phyloP scores from a whole-genome alignment of 2,329 filamentous ascomycete species.

The Emericellopsis atlantica region DNA sequence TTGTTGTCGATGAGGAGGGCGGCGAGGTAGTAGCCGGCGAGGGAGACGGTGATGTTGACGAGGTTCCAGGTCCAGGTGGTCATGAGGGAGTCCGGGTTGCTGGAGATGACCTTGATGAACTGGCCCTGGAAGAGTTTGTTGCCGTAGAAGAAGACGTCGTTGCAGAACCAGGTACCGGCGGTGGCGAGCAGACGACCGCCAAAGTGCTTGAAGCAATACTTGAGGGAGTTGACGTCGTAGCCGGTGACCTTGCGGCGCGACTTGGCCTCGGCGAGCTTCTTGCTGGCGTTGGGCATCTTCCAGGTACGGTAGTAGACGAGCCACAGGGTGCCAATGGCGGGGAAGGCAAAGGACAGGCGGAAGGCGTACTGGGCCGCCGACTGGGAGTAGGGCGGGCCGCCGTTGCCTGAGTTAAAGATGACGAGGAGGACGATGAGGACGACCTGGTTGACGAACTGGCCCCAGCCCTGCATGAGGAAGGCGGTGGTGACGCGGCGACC shows the following conservation, averaged over 20 bases:
- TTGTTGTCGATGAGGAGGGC: conserved; percentile 90
- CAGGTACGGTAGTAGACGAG: conserved; percentile 91
- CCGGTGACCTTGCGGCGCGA: conserved; percentile 79
- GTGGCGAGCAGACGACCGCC: conserved; percentile 79
- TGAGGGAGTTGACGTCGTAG: conserved; percentile 78
- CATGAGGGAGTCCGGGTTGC: conserved; percentile 60
- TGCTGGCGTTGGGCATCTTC: conserved; percentile 84
- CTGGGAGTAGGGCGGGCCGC: conserved; percentile 64
- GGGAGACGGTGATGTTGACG: conserved; percentile 76
- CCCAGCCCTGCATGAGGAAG: conserved; percentile 98
- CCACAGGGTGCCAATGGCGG: conserved; percentile 83
- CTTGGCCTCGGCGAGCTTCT: conserved; percentile 72
- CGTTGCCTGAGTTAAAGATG: conserved; percentile 71
- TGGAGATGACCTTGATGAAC: conserved; percentile 75
- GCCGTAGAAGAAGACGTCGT: conserved; percentile 98
- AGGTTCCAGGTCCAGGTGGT: conserved; percentile 86
- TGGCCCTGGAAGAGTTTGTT: conserved; percentile 95
- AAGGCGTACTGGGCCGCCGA: conserved; percentile 81
- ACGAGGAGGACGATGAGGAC: conserved; percentile 76
- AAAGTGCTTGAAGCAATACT: conserved; percentile 69
- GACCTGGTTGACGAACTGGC: conserved; percentile 88
- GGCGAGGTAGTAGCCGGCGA: conserved; percentile 81
- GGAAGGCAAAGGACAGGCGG: conserved; percentile 84
- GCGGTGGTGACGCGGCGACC: conserved; percentile 91
- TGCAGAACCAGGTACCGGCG: conserved; percentile 83